Evolutionary conservation across 805 yeast genomes (phyloP), one percentile per base, ranked within the genome.

Genomic region (Yarrowia sp.): DNA sequence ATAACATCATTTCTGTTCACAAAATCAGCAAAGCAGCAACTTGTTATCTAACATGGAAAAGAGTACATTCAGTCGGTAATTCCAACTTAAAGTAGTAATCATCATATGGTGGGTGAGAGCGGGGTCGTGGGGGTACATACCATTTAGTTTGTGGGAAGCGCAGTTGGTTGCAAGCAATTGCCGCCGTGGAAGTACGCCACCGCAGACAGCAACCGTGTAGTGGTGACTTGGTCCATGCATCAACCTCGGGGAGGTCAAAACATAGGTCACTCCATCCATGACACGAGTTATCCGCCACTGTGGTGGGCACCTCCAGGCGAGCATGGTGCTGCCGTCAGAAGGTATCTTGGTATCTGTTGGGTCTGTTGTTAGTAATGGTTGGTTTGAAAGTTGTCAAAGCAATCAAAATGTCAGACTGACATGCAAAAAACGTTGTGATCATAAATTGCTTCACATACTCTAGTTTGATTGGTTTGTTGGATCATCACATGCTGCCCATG

Each of bases 21-120:
- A 24, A 53, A 66, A 66, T 76, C 79, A 77, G 80, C 66, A 67
- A 66, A 71, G 72, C 62, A 64, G 80, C 80, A 79, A 82, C 81
- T 67, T 81, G 80, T 79, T 80, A 79, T 75, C 89, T 91, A 86
- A 87, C 90, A 89, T 79, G 76, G 76, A 76, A 78, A 51, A 51
- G 58, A 51, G 58, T 51, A 51, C 80, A 76, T 85, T 91, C 97
- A 87, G 97, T 87, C 87, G 85, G 97, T 91, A 91, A 91, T 91
- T 91, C 97, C 97, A 91, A 97, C 96, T 88, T 88, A 79, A 84
- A 88, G 87, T 90, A 88, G 87, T 55, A 53, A 65, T 72, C 77
- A 73, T 74, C 76, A 73, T 66, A 60, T 66, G 31, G 60, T 12
- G 31, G 22, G 16, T 41, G 36, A 24, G 29, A 9, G 6, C 24